Conservation (phyloP, 2,329 filamentous ascomycete species). For the Alternaria longipes region DNA sequence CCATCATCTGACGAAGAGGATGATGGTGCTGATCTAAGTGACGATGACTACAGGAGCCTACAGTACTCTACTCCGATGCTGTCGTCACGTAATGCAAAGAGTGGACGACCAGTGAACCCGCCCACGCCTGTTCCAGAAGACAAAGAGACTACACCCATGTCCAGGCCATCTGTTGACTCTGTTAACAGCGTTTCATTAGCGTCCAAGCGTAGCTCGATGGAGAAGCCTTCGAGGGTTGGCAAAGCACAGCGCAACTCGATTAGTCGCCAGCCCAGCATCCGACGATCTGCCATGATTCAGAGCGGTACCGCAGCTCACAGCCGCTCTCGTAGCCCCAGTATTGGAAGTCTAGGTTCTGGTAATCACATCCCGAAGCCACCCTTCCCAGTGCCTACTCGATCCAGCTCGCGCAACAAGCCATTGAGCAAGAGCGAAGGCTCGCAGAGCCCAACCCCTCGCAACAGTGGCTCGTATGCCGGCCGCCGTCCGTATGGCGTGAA, state of each 20-base stretch:
- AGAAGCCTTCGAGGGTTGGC: conserved; percentile 47
- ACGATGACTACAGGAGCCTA: conserved; percentile 67
- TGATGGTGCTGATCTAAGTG: conserved; percentile 67
- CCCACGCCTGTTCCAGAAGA: conserved; percentile 56
- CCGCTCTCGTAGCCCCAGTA: conserved; percentile 71
- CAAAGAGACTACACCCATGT: conserved; percentile 46
- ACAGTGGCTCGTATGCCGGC: conserved; percentile 46
- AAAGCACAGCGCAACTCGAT: conserved; percentile 43
- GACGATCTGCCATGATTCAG: conserved; percentile 81
- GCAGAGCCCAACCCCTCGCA: conserved; percentile 75
- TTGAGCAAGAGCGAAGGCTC: conserved; percentile 77
- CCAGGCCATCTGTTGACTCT: conserved; percentile 46
- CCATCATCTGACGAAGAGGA: conserved; percentile 64
- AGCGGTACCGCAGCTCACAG: conserved; percentile 77
- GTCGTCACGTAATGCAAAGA: conserved; percentile 58
- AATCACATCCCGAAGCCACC: conserved; percentile 67
- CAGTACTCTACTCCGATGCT: conserved; percentile 57
- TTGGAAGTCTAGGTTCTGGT: conserved; percentile 62
- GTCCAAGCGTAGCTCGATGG: conserved; percentile 47
- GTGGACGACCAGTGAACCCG: conserved; percentile 55
- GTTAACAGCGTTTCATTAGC: conserved; percentile 27
- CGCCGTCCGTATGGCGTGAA: conserved; percentile 53
- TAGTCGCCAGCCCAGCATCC: conserved; percentile 68
- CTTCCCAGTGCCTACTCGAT: conserved; percentile 89
- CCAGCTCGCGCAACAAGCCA: conserved; percentile 81